Conservation (phyloP, 2,329 filamentous ascomycete species). For the Ophiostoma australiae region DNA sequence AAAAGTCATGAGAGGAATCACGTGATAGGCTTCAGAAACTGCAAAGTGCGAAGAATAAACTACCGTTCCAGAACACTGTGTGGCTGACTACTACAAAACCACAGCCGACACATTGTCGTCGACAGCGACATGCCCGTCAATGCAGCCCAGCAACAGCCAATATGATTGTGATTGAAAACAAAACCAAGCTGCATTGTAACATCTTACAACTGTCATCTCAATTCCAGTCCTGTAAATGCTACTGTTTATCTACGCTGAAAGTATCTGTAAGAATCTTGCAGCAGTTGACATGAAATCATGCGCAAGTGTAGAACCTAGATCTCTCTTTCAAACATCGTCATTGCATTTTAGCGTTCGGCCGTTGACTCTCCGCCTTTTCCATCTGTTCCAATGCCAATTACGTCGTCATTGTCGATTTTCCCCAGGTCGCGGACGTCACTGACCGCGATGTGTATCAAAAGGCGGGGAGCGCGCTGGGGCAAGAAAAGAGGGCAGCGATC, state of each 20-base stretch:
- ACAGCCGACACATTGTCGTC: neutral
- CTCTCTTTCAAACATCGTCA: neutral
- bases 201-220: no score
- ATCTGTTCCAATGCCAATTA: neutral
- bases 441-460: constrained; percentile 31
- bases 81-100: neutral
- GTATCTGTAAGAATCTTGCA: neutral
- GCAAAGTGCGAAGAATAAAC: no score
- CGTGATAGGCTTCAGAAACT: no score
- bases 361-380: constrained; percentile 7
- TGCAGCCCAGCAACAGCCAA: neutral
- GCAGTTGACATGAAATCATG: neutral
- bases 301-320: neutral
- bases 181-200: neutral
- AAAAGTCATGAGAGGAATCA: no score
- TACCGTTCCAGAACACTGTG: neutral
- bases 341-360: neutral
- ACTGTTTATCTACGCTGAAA: neutral
- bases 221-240: neutral
- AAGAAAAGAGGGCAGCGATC: constrained; percentile 33
- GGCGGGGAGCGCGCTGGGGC: constrained; percentile 29
- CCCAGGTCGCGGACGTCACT: constrained; percentile 13
- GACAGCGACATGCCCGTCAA: neutral
- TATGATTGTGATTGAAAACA: neutral
- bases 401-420: constrained; percentile 16